Conservation (phyloP, 140 eudicot genomes). For the Flaveria floridana region DNA sequence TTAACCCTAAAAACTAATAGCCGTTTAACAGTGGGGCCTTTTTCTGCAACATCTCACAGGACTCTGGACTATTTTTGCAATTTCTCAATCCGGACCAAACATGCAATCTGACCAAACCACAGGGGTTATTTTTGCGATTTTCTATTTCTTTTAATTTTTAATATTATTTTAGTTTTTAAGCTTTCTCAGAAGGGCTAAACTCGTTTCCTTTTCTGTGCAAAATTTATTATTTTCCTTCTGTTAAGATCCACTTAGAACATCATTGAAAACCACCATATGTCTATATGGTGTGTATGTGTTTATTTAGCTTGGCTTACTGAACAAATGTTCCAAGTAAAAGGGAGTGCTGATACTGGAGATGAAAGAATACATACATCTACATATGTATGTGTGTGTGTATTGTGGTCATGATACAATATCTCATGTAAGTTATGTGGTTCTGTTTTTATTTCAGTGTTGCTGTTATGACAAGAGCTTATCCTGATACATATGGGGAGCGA, state of each 20-base stretch:
- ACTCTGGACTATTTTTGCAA: no score
- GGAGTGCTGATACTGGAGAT: neutral
- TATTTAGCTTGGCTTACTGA: slow-evolving; percentile 6
- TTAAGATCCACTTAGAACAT: slow-evolving; percentile 18
- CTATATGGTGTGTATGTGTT: slow-evolving; percentile 10
- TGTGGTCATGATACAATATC: slow-evolving; percentile 21
- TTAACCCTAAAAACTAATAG: no score
- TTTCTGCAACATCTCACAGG: no score
- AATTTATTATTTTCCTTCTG: neutral
- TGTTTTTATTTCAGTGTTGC: slow-evolving; percentile 68
- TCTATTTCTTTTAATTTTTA: neutral
- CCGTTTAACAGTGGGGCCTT: no score
- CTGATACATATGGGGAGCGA: slow-evolving; percentile 46
- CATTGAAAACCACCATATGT: neutral
- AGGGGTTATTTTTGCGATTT: no score
- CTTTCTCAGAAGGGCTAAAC: slow-evolving; percentile 19
- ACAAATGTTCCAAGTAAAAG: slow-evolving; percentile 15
- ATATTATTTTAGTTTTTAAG: slow-evolving; percentile 2
- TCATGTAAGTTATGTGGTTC: slow-evolving; percentile 18
- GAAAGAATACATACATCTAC: neutral
- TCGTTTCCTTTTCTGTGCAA: neutral
- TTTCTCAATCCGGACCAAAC: no score
- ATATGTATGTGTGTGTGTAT: no score
- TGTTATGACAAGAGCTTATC: slow-evolving; percentile 96
- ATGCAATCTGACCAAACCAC: no score